Conservation (phyloP, 345 rosid genomes). For the Melaleuca quinquenervia region DNA sequence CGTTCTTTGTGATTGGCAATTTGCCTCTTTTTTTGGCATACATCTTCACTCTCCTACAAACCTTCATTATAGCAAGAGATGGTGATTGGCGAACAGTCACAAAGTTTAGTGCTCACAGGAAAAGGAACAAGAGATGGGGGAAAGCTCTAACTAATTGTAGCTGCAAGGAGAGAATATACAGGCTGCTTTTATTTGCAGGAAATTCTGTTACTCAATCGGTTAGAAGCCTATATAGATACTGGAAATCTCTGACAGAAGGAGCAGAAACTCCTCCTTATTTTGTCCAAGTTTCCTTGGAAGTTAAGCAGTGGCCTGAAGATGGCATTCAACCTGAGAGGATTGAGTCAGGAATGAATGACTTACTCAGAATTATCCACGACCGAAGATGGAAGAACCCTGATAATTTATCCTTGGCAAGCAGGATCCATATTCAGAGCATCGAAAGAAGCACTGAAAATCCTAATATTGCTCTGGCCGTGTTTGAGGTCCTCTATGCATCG, state of each 20-base stretch:
- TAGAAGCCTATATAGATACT: conserved; percentile 14
- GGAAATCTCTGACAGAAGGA: conserved; percentile 26
- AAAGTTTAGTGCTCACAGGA: conserved; percentile 1
- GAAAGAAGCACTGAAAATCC: conserved; percentile 27
- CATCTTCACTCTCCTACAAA: conserved; percentile 28
- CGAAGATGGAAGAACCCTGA: conserved; percentile 11
- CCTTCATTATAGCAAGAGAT: conserved; percentile 18
- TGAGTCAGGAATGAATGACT: conserved; percentile 21
- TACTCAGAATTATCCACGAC: conserved; percentile 18
- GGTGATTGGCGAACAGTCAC: conserved; percentile 9
- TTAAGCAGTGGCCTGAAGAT: conserved; percentile 29
- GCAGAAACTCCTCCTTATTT: conserved; percentile 38
- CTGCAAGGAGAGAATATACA: conserved; percentile 1
- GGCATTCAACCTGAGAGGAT: conserved; percentile 33
- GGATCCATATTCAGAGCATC: conserved; percentile 27
- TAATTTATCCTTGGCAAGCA: conserved; percentile 13
- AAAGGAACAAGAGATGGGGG: not conserved
- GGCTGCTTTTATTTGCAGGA: not conserved
- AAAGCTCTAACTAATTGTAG: conserved; percentile 1
- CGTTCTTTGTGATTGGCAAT: conserved; percentile 24
- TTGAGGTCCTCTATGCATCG: conserved; percentile 31
- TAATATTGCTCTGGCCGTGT: conserved; percentile 23
- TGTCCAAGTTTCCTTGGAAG: conserved; percentile 33
- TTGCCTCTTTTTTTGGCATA: conserved; percentile 31
- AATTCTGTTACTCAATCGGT: not conserved